These are phyloP conservation scores for Isochrysis galbana DNA, from an alignment of 78 protist species.

Conservation along the genomic window DNA sequence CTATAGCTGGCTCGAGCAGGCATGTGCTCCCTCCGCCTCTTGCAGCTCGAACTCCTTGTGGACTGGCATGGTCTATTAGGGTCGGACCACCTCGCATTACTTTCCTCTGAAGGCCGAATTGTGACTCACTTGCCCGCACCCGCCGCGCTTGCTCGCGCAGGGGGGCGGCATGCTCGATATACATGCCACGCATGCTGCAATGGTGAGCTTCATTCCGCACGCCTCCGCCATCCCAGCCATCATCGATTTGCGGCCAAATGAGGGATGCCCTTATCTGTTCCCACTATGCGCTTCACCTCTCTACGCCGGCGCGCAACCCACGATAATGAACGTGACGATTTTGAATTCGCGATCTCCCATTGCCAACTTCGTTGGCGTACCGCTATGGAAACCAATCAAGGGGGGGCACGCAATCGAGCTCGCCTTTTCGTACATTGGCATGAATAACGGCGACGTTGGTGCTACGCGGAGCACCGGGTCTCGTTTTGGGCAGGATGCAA, in stretches of 20 bases:
- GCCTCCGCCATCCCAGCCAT: not conserved
- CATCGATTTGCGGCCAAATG: not conserved
- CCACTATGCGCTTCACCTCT: slow-evolving; percentile 87
- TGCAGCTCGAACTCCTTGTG: no score
- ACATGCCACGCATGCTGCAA: not conserved
- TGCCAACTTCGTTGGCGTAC: not conserved
- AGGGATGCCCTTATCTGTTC: slow-evolving; percentile 78
- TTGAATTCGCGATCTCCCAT: slow-evolving; percentile 44
- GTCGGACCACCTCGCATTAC: no score
- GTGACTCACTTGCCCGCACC: no score
- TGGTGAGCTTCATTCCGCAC: not conserved
- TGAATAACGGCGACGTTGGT: no score
- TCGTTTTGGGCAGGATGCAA: no score
- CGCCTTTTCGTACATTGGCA: not conserved
- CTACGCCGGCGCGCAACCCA: slow-evolving; percentile 66
- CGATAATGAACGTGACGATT: slow-evolving; percentile 79
- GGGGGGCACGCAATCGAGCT: not conserved
- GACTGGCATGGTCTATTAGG: no score
- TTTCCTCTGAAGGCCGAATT: no score
- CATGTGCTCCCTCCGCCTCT: no score
- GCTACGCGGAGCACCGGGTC: no score
- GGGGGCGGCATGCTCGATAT: slow-evolving; percentile 70
- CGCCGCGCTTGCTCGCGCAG: no score
- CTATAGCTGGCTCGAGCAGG: slow-evolving; percentile 68
- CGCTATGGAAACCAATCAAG: not conserved